phyloP scores from a whole-genome alignment of 306 rosid genomes.

The Fragaria iinumae region DNA sequence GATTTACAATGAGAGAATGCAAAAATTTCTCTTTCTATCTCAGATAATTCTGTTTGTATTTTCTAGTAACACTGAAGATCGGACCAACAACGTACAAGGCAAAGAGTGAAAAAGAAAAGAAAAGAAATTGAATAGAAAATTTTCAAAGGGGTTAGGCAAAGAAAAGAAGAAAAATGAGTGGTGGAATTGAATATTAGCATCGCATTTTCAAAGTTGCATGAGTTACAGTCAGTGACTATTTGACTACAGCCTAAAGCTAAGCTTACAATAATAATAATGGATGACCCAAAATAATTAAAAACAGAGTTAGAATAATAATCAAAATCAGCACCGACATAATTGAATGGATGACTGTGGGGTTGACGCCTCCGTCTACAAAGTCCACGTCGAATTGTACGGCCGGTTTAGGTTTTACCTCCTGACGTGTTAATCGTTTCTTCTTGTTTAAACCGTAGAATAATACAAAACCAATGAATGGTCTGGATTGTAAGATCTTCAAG shows the following conservation, averaged over 20 bases:
- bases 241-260: neutral
- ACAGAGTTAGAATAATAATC: neutral
- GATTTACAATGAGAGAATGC: too few relatives aligned
- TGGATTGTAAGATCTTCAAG: neutral
- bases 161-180: neutral
- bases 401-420: neutral
- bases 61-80: too few relatives aligned
- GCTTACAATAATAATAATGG: neutral
- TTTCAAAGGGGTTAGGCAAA: too few relatives aligned
- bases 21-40: too few relatives aligned
- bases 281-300: neutral
- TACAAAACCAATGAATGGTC: neutral
- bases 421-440: neutral
- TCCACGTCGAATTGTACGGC: neutral
- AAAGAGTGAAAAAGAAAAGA: too few relatives aligned
- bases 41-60: too few relatives aligned
- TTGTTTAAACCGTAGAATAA: neutral
- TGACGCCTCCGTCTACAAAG: neutral
- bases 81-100: too few relatives aligned
- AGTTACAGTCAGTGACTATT: neutral
- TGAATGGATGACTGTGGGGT: neutral
- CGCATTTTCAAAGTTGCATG: neutral
- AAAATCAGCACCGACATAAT: neutral
- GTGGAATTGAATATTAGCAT: neutral
- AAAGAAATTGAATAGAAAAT: too few relatives aligned